Percentiles rank a stretch among this genome's conserved stretches.
Conservation (phyloP, 2,329 filamentous ascomycete genomes). For the Pyrenophora teres region DNA sequence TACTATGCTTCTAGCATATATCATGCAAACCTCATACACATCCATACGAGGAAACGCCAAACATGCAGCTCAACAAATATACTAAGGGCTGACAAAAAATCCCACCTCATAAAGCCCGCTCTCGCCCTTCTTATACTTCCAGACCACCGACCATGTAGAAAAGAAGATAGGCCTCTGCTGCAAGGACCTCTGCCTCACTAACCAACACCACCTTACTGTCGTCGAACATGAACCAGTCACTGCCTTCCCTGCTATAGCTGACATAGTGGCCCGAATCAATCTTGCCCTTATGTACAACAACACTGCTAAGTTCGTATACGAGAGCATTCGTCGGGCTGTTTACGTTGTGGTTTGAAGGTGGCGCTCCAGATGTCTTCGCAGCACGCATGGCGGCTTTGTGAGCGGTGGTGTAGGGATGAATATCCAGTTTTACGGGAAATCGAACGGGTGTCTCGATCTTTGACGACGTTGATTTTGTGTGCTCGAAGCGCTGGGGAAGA, state of each 20-base stretch:
- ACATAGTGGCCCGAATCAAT: conserved; percentile 92
- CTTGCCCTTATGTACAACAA: conserved; percentile 91
- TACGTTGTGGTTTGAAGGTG: conserved; percentile 38
- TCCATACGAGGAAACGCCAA: not conserved
- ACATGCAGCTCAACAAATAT: no score
- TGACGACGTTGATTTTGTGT: conserved; percentile 72
- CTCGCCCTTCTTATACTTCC: conserved; percentile 27
- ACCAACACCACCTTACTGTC: conserved; percentile 90
- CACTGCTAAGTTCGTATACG: conserved; percentile 84
- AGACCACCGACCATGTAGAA: conserved; percentile 66
- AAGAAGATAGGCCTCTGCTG: conserved; percentile 84
- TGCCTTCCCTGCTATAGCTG: conserved; percentile 82
- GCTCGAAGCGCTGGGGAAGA: conserved; percentile 68
- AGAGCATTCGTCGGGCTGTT: conserved; percentile 57
- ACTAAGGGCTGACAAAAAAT: no score
- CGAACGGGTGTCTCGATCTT: conserved; percentile 88
- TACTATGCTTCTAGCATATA: no score
- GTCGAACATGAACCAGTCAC: conserved; percentile 94
- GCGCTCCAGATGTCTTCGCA: conserved; percentile 45
- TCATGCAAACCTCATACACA: no score
- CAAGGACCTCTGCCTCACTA: conserved; percentile 80
- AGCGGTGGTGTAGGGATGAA: conserved; percentile 84
- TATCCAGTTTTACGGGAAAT: conserved; percentile 85
- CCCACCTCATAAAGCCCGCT: no score
- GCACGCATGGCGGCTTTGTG: conserved; percentile 42